Percentiles rank a stretch among this genome's conserved stretches.
phyloP scores from a whole-genome alignment of 495 filamentous ascomycete genomes.

The Glonium stellatum region DNA sequence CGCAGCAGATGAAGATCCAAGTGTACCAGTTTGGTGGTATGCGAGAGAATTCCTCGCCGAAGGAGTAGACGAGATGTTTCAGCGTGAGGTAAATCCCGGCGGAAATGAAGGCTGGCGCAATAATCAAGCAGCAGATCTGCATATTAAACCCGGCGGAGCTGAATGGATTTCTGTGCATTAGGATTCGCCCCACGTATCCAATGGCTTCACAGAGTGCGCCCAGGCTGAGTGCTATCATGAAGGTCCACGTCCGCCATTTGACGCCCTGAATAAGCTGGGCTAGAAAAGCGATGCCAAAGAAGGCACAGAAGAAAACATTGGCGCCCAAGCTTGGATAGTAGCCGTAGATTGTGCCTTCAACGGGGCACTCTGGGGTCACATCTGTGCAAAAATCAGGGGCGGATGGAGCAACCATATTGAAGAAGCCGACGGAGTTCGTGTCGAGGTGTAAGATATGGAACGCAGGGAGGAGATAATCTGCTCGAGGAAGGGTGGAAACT shows the following conservation, averaged over 20 bases:
- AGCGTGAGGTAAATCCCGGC: constrained; percentile 54
- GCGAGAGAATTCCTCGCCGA: constrained; percentile 44
- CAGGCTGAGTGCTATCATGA: constrained; percentile 45
- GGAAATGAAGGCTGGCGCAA: constrained; percentile 50
- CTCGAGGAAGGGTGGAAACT: no score
- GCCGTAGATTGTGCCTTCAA: constrained; percentile 56
- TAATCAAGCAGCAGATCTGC: constrained; percentile 46
- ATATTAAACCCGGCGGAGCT: constrained; percentile 26
- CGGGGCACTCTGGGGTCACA: constrained; percentile 48
- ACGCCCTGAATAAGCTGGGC: constrained; percentile 46
- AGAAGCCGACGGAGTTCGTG: no score
- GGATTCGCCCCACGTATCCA: constrained; percentile 54
- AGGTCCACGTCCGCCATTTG: constrained; percentile 56
- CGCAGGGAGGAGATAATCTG: no score
- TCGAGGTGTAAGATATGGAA: no score
- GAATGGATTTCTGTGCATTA: constrained; percentile 45
- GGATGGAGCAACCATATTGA: not conserved
- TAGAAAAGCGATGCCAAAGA: constrained; percentile 46
- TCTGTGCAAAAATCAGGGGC: constrained; percentile 39
- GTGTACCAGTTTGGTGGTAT: constrained; percentile 48
- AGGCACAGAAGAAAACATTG: constrained; percentile 54
- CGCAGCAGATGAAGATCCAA: constrained; percentile 48
- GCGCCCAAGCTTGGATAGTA: constrained; percentile 59
- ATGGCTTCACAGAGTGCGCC: constrained; percentile 41
- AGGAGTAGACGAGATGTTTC: constrained; percentile 40